Conservation (phyloP, 495 filamentous ascomycete species). For the Chaetomium tenue region DNA sequence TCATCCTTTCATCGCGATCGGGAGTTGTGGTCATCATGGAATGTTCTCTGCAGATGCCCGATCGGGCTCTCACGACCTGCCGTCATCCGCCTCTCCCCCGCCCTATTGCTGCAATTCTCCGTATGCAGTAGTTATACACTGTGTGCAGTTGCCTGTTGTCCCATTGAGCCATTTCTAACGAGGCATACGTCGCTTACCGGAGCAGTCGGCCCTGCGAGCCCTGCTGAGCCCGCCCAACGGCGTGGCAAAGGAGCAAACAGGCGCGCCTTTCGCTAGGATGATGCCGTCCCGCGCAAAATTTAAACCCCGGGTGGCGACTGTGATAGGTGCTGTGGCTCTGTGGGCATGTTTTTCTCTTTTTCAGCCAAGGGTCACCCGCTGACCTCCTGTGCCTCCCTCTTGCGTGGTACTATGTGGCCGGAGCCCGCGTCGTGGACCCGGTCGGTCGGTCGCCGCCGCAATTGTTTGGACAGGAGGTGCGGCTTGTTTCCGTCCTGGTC, state of each 20-base stretch:
- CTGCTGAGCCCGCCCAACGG: background rate
- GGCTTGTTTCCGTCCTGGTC: background rate
- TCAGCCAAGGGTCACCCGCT: background rate
- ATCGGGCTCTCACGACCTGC: background rate
- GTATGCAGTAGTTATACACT: too few species aligned
- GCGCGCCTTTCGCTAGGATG: background rate
- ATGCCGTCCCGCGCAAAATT: background rate
- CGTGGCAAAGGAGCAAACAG: slow-evolving; percentile 6
- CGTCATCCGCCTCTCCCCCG: background rate
- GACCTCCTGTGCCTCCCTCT: background rate
- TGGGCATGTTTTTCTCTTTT: background rate
- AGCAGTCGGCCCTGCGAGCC: background rate
- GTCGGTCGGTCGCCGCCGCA: background rate
- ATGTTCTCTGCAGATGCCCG: slow-evolving; percentile 19
- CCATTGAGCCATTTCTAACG: background rate
- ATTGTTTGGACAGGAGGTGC: background rate
- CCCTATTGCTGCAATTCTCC: background rate
- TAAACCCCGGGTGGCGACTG: slow-evolving; percentile 2
- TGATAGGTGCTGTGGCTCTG: background rate
- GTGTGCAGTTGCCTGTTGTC: background rate
- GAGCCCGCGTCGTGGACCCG: background rate
- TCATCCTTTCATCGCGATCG: too few species aligned
- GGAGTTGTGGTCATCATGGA: slow-evolving; percentile 5
- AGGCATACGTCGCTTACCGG: slow-evolving; percentile 1
- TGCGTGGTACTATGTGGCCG: background rate